These are phyloP conservation scores for Calonectria pseudoreteaudii DNA, from an alignment of 2,329 filamentous ascomycete genomes.

Conservation along the genomic window DNA sequence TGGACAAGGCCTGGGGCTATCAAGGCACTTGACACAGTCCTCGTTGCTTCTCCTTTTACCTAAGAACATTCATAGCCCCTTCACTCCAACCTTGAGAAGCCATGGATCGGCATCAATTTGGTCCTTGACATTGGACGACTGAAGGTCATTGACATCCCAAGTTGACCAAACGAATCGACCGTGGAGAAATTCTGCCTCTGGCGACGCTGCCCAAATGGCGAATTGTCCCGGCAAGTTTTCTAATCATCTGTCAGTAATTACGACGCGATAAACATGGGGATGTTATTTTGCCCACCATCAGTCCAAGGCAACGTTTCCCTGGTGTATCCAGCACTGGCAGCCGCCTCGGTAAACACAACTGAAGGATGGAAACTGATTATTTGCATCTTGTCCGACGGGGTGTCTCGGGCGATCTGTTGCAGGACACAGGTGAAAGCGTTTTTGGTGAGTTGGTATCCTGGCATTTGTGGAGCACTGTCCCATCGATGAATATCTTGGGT, in stretches of 20 bases:
- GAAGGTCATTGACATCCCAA: constrained; percentile 63
- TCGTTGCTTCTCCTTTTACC: neutral
- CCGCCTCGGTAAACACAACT: constrained; percentile 48
- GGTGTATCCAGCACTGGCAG: constrained; percentile 35
- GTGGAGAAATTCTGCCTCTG: constrained; percentile 59
- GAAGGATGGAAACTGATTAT: constrained; percentile 56
- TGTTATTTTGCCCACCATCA: constrained; percentile 21
- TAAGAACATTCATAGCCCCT: constrained; percentile 20
- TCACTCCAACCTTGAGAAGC: constrained; percentile 40
- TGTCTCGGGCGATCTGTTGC: constrained; percentile 51
- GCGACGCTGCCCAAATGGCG: constrained; percentile 55
- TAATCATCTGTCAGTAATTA: constrained; percentile 10
- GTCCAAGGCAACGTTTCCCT: constrained; percentile 37
- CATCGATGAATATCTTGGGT: constrained; percentile 44
- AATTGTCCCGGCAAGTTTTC: constrained; percentile 56
- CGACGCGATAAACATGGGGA: too few relatives aligned
- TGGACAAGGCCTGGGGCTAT: too few relatives aligned
- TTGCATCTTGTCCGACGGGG: constrained; percentile 48
- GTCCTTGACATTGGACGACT: constrained; percentile 9
- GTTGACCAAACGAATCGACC: constrained; percentile 61
- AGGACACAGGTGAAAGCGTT: constrained; percentile 47
- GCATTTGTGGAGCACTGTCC: constrained; percentile 30
- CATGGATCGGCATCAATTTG: constrained; percentile 32
- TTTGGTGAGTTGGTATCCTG: constrained; percentile 53
- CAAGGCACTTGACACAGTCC: neutral